These are phyloP conservation scores for Penicillium sp. DNA, from an alignment of 2,329 filamentous ascomycete genomes.

Conservation along the genomic window DNA sequence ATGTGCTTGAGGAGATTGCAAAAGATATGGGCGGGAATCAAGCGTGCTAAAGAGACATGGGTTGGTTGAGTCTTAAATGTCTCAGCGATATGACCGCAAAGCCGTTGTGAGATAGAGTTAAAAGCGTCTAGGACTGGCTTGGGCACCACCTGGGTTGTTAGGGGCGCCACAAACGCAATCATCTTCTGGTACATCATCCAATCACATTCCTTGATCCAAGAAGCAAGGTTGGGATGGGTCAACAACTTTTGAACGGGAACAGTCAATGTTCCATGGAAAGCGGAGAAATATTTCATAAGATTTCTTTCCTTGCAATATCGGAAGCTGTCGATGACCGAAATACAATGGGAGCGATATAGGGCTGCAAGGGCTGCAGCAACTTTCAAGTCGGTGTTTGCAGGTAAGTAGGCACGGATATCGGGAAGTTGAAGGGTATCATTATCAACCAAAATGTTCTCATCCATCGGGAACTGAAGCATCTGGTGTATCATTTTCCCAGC, in stretches of 20 bases:
- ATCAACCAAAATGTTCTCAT: conserved; percentile 48
- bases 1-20: conserved; percentile 81
- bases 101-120: conserved; percentile 75
- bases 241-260: conserved; percentile 95
- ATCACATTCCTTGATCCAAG: conserved; percentile 95
- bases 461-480: conserved; percentile 40
- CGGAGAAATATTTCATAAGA: conserved; percentile 90
- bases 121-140: conserved; percentile 83
- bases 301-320: conserved; percentile 96
- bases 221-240: conserved; percentile 72
- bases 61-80: conserved; percentile 81
- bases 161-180: conserved; percentile 84
- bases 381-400: conserved; percentile 77
- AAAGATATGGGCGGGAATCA: conserved; percentile 85
- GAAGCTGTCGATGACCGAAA: conserved; percentile 90
- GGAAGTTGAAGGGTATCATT: conserved; percentile 76
- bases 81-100: conserved; percentile 77
- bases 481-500: conserved; percentile 40
- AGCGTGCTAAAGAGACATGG: conserved; percentile 82
- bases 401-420: conserved; percentile 78
- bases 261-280: conserved; percentile 93
- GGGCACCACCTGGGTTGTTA: conserved; percentile 88
- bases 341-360: conserved; percentile 90
- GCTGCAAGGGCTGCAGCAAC: conserved; percentile 81
- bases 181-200: conserved; percentile 96